A percentile compares a stretch with the other conserved stretches of the same genome.
Evolutionary conservation across 83 land plant genomes (phyloP).

Genomic region (Picea abies): DNA sequence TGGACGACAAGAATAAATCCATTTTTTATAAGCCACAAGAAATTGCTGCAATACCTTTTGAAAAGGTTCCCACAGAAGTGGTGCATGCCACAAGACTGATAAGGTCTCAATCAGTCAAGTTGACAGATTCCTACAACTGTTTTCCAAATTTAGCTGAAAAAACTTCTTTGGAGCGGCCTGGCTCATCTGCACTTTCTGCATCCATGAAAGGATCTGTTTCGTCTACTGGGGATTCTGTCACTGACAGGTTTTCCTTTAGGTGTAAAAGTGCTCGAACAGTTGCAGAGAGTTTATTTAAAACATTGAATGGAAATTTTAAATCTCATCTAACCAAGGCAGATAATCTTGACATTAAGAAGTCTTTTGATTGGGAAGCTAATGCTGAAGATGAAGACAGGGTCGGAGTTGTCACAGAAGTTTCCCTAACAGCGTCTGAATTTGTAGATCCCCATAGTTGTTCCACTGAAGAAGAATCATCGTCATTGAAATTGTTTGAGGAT

Average conservation of each 20-base stretch:
- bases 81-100: neutral
- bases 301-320: neutral
- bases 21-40: neutral
- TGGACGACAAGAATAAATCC: neutral
- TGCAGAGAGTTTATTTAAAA: neutral
- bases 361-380: conserved; percentile 12
- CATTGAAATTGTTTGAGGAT: neutral
- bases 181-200: neutral
- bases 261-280: conserved; percentile 2
- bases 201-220: neutral
- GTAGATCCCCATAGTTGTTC: conserved; percentile 5
- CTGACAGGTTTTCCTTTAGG: neutral
- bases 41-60: neutral
- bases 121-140: neutral
- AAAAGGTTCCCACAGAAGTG: conserved; percentile 3
- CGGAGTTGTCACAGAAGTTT: neutral
- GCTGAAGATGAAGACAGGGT: neutral
- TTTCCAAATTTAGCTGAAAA: neutral
- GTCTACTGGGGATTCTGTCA: neutral
- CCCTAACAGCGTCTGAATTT: conserved; percentile 5
- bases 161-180: neutral
- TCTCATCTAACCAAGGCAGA: neutral
- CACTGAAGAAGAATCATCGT: conserved; percentile 12
- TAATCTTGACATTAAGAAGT: conserved; percentile 5
- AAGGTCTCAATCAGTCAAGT: conserved; percentile 10